Evolutionary conservation across 257 asterid species (phyloP).

Genomic region (Knoxia roxburghii): DNA sequence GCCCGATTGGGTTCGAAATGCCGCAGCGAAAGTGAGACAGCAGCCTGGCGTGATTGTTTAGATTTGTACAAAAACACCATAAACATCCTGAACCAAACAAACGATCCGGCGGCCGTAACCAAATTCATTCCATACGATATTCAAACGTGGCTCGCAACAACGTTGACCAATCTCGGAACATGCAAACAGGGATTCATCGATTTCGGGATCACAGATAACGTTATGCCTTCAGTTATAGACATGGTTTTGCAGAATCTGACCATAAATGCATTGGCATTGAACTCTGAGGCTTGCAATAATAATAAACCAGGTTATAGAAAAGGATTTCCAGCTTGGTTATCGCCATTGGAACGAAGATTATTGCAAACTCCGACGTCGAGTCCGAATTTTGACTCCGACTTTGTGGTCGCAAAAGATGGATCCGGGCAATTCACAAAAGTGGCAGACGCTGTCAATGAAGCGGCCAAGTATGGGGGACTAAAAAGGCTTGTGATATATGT

Average conservation of each 20-base stretch:
- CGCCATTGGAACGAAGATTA: conserved; percentile 41
- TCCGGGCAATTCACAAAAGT: conserved; percentile 53
- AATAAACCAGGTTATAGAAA: conserved; percentile 9
- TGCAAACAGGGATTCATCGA: conserved; percentile 60
- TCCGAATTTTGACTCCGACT: conserved; percentile 20
- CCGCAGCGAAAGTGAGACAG: neutral
- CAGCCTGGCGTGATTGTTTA: conserved; percentile 13
- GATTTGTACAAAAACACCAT: neutral
- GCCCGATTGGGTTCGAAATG: neutral
- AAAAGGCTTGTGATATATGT: conserved; percentile 54
- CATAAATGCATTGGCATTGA: conserved; percentile 49
- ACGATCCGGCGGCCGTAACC: conserved; percentile 29
- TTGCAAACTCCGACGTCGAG: conserved; percentile 25
- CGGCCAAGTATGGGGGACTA: conserved; percentile 34
- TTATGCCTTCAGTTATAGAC: conserved; percentile 40
- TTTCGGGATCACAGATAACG: conserved; percentile 37
- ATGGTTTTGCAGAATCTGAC: conserved; percentile 40
- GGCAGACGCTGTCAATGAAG: conserved; percentile 43
- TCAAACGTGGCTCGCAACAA: conserved; percentile 76
- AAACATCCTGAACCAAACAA: conserved; percentile 5
- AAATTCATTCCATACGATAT: conserved; percentile 34
- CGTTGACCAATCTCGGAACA: conserved; percentile 61
- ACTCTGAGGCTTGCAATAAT: conserved; percentile 23
- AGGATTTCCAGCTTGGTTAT: conserved; percentile 59
- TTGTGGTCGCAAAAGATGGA: conserved; percentile 68